Base-by-base conservation (phyloP, 345 rosid species). In the Acer yangbiense region DNA sequence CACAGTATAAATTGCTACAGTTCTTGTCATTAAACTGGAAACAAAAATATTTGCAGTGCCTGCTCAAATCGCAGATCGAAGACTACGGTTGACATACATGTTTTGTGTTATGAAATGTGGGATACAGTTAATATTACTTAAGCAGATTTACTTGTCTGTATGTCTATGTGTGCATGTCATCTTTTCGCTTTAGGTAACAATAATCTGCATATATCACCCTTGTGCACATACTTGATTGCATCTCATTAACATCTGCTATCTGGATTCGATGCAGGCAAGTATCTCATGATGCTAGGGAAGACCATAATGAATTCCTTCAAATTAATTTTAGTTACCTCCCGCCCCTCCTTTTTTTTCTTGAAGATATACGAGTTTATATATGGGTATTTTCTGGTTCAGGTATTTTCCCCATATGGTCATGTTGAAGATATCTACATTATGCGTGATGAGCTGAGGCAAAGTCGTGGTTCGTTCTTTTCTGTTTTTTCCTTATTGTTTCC, bases 341-440 rank as follows among this genome's bases (percentile, higher is more conserved):
- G 50, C 63, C 35, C 35, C 63, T 50, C 1, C 3, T 25, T 79
- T 60, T 18, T 54, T 64, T 39, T 73, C 43, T 50, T 54, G 20
- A 71, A 44, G 77, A 76, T 72, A 18, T 73, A n/a, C 68, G 21
- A 21, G 58, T 69, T 60, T 27, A 17, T 79, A 48, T 20, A 2
- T 76, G 41, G 7, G 46, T 81, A 27, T 69, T 75, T 82, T 73
- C 54, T 75, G 20, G 82, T 46, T 75, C 88, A 94, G 98, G 87
- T 91, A 65, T 95, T 95, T 89, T 82, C 91, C 75, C 87, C 85
- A 57, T 95, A 77, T 74, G 98, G 98, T 66, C 20, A 79, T 43
- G 68, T 95, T 60, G 93, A 91, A 86, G 98, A 95, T 72, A 74
- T 93, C 72, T 95, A 78, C 83, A 85, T 95, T 76, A 86, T 86